phyloP scores from a whole-genome alignment of 1,139 yeast genomes.

The Saccharomyces hybrid region DNA sequence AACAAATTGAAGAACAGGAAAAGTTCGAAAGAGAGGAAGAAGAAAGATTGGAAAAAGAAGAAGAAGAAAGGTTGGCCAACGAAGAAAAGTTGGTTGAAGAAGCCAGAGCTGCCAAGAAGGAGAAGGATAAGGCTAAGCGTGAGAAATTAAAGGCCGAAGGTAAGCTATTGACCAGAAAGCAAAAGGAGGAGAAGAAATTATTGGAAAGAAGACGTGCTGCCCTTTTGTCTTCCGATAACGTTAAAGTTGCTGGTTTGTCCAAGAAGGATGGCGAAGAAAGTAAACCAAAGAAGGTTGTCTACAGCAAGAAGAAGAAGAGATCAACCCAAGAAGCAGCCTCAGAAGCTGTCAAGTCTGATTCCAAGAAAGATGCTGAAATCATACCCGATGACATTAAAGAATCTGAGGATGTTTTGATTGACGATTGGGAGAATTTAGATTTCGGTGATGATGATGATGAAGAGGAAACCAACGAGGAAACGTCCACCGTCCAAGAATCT shows the following conservation, averaged over 20 bases:
- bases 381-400: conserved; percentile 29
- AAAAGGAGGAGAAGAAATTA: conserved; percentile 82
- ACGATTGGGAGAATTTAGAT: conserved; percentile 62
- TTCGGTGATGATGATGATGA: conserved; percentile 48
- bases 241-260: conserved; percentile 67
- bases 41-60: conserved; percentile 53
- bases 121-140: conserved; percentile 71
- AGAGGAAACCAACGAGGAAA: conserved; percentile 15
- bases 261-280: conserved; percentile 33
- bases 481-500: conserved; percentile 1
- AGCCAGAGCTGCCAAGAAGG: conserved; percentile 66
- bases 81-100: conserved; percentile 60
- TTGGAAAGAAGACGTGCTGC: conserved; percentile 88
- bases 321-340: conserved; percentile 13
- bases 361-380: conserved; percentile 10
- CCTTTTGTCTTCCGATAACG: conserved; percentile 66
- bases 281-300: conserved; percentile 68
- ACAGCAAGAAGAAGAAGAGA: conserved; percentile 63
- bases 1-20: conserved; percentile 73
- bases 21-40: conserved; percentile 48
- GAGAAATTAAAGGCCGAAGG: conserved; percentile 91
- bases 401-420: conserved; percentile 49
- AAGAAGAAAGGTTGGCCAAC: conserved; percentile 45
- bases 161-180: conserved; percentile 80
- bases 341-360: conserved; percentile 20